Conservation (phyloP, 108 stramenopile species). For the Fragilariopsis cylindrus region DNA sequence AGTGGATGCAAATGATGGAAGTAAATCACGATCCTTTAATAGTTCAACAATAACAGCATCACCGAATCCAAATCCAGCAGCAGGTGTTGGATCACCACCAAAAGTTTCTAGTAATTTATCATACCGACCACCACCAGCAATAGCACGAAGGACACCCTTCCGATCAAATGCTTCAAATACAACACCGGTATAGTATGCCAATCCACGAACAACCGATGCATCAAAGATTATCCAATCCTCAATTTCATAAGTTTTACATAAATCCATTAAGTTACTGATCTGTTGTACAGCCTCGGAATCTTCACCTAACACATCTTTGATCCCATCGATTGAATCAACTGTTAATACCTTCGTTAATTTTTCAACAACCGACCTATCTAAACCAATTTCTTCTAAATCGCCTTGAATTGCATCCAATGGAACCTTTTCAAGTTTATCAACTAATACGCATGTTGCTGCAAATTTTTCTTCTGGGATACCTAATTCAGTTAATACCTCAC, state of each 20-base stretch:
- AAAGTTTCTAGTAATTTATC: conserved; percentile 94
- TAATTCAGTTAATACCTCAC: conserved; percentile 83
- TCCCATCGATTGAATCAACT: conserved; percentile 83
- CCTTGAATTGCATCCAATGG: conserved; percentile 90
- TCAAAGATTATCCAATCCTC: conserved; percentile 95
- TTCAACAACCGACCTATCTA: conserved; percentile 80
- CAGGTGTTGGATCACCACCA: conserved; percentile 93
- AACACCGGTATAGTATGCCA: conserved; percentile 97
- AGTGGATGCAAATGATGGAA: conserved; percentile 84
- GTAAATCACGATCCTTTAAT: conserved; percentile 80
- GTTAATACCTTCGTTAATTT: conserved; percentile 80
- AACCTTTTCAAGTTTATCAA: conserved; percentile 98
- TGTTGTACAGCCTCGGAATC: conserved; percentile 88
- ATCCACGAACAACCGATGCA: conserved; percentile 94
- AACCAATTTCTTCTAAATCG: conserved; percentile 88
- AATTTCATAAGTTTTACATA: conserved; percentile 89
- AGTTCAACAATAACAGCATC: conserved; percentile 98
- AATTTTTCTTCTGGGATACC: conserved; percentile 93
- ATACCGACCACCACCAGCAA: conserved; percentile 97
- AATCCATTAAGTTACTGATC: conserved; percentile 63
- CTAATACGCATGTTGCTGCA: conserved; percentile 94
- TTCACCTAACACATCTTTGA: conserved; percentile 72
- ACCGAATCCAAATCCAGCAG: conserved; percentile 97
- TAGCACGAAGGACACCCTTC: conserved; percentile 92
- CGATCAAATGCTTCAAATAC: conserved; percentile 99